Conservation (phyloP, 2,329 filamentous ascomycete species). For the Catunica adiposa region DNA sequence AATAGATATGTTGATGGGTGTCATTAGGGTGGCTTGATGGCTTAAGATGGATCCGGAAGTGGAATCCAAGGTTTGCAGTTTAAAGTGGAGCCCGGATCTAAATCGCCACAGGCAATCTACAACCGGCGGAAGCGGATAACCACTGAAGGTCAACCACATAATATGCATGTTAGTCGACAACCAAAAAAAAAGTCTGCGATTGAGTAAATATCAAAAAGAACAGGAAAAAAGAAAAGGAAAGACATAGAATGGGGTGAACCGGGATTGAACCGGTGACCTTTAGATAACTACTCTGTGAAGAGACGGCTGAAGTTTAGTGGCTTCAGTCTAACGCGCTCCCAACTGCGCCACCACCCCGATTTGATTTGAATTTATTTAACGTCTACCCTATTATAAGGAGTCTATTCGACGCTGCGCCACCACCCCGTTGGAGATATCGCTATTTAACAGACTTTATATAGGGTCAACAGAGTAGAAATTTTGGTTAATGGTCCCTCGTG, state of each 20-base stretch:
- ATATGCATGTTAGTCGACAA: not conserved
- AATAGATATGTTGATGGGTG: too few species aligned
- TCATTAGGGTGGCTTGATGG: too few species aligned
- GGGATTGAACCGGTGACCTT: constrained; percentile 15
- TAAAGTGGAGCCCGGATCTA: not conserved
- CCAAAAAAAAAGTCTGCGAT: not conserved
- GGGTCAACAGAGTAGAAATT: too few species aligned
- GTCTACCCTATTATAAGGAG: too few species aligned
- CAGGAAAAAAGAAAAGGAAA: not conserved
- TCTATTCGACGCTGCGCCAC: too few species aligned
- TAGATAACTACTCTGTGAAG: constrained; percentile 10
- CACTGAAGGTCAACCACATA: not conserved
- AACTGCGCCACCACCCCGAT: constrained; percentile 14
- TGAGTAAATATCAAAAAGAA: not conserved
- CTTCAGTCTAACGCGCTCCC: constrained; percentile 15
- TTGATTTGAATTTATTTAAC: too few species aligned
- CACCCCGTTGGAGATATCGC: not conserved
- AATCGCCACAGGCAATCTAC: too few species aligned
- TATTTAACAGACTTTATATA: not conserved
- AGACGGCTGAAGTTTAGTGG: constrained; percentile 11
- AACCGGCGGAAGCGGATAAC: too few species aligned
- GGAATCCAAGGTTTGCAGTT: not conserved
- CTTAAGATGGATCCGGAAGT: too few species aligned
- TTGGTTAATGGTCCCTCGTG: too few species aligned
- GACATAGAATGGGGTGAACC: constrained; percentile 11